Evolutionary conservation across 2,329 filamentous ascomycete species (phyloP), one percentile per base, ranked within the genome.

Genomic region (Epichloe aotearoae): DNA sequence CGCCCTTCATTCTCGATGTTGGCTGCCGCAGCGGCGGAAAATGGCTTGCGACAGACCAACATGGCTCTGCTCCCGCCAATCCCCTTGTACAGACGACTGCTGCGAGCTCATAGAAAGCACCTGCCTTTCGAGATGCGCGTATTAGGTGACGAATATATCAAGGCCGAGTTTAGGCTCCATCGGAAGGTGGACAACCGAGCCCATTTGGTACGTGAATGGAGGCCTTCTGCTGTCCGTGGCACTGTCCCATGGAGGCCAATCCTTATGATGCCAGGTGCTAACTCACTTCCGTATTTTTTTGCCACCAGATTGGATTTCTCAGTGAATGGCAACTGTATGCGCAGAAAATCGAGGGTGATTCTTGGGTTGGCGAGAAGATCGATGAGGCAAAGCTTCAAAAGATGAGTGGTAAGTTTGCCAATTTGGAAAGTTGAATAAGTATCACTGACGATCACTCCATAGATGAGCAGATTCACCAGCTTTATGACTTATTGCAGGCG

Each of bases 241-340:
- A 10, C 3, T 30, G 30, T 30, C 30, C 30, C 30, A 30, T 30
- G 30, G 30, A 30, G 30, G 30, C 10, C 30, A 30, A 30, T 30
- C 30, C 30, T 30, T 30, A 30, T 30, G 30, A 30, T 11, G 26
- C 30, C 30, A 30, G 30, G 30, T 17, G 10, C 38, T 39, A n/a
- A 42, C 19, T 42, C 40, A 6, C 40, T 20, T 20, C 26, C 12
- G 7, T 19, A 12, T 14, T 26, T 14, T 20, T 14, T 20, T 30
- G 14, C 15, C 49, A 6, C 26, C 57, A 95, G 88, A 88, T 97
- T 60, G 93, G 91, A 2, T 98, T 98, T 66, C 74, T 98, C 58
- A 91, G 87, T 0, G 90, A 97, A 67, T 98, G 91, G 91, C 93
- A 98, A 67, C 71, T 88, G 49, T 98, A 97, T 63, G 90, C 89